Base-by-base conservation (phyloP, 2,329 filamentous ascomycete species). In the Colletotrichum viniferum region DNA sequence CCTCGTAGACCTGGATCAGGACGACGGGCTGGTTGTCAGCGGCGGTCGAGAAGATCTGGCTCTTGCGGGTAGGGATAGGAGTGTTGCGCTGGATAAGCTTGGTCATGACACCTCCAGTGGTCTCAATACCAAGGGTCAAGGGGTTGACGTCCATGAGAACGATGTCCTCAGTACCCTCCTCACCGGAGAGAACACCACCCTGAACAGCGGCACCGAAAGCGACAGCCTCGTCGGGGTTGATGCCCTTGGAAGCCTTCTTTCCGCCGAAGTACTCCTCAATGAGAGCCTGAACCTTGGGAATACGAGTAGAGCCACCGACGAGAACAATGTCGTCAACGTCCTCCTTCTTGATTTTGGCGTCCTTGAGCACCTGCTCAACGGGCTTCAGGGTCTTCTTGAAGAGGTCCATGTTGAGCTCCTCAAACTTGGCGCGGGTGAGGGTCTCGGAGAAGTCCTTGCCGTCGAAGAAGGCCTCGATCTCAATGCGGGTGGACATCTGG, bases 331-430 rank as follows among this genome's bases (percentile, higher is more conserved):
- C 97, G 82, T 98, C 93, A 81, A 99, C 92, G 82, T 98, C 96
- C 77, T 87, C 88, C 94, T 98, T 98, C 93, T 96, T 96, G 82
- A 98, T 91, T 91, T 98, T 98, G 85, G 96, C 96, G 81, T 98
- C 97, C 91, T 98, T 98, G 84, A 99, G 92, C 80, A 98, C 97
- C 91, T 98, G 96, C 90, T 98, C 96, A 80, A 98, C 97, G 74
- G 97, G 96, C 93, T 98, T 98, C 79, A 98, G 92, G 74, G 97
- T 98, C 92, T 97, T 98, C 94, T 98, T 98, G 94, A 98, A 98
- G 77, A 98, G 93, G 83, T 98, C 96, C 81, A 96, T 96, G 94
- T 98, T 98, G 82, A 98, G 92, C 89, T 98, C 96, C 89, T 99
- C 97, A 83, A 99, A 98, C 92, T 98, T 98, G 91, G 97, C 97